Percentiles rank a stretch among this genome's conserved stretches.
Conservation (phyloP, 169 alveolate genomes). For the Eimeria acervulina region DNA sequence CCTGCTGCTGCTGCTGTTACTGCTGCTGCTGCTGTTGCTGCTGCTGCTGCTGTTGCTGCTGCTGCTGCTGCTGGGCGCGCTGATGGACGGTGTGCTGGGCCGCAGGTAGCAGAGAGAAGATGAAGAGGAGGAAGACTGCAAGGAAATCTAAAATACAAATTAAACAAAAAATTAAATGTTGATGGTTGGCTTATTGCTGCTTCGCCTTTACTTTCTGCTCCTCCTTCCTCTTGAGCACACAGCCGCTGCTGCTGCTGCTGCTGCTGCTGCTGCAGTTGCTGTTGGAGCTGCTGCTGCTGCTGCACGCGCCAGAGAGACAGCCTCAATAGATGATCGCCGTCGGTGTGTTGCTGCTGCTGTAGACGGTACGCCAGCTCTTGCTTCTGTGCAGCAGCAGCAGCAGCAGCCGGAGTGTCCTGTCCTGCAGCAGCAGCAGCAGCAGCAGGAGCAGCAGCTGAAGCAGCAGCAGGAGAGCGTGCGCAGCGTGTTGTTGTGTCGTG, state of each 20-base stretch:
- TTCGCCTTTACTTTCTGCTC: neutral
- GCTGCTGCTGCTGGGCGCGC: neutral
- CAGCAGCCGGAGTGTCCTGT: neutral
- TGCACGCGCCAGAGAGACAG: constrained; percentile 18
- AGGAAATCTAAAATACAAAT: neutral
- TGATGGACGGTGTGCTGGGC: neutral
- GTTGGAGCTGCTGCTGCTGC: neutral
- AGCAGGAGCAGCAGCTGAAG: no score
- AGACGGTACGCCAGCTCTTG: neutral
- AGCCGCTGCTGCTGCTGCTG: neutral
- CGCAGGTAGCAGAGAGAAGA: neutral
- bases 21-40: neutral
- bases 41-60: neutral
- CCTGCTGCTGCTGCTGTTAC: constrained; percentile 32
- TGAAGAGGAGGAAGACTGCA: neutral
- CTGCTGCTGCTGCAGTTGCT: neutral
- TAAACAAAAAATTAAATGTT: neutral
- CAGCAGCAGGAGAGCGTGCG: no score
- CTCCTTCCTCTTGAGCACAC: neutral
- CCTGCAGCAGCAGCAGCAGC: neutral
- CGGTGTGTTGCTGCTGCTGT: constrained; percentile 7
- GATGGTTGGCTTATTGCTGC: neutral
- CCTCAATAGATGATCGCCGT: constrained; percentile 7
- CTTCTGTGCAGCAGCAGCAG: neutral
- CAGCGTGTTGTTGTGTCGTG: neutral